phyloP scores from a whole-genome alignment of 805 yeast genomes.

The Nakazawaea holstii region DNA sequence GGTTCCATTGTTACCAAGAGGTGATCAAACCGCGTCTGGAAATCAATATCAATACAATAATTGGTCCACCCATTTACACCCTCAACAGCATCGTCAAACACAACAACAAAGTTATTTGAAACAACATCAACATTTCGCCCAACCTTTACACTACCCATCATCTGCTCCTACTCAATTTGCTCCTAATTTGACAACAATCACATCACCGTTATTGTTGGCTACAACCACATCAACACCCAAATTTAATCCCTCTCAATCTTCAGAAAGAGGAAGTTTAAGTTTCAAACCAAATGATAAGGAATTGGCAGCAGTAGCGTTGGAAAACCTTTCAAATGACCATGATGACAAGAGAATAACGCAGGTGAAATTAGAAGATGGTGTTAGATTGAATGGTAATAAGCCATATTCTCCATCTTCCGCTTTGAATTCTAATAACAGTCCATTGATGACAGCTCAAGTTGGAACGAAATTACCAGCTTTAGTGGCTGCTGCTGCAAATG shows the following conservation, averaged over 20 bases:
- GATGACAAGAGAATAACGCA: constrained; percentile 24
- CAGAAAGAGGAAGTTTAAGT: constrained; percentile 22
- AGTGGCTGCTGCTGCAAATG: constrained; percentile 11
- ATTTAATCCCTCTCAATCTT: constrained; percentile 33
- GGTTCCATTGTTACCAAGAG: constrained; percentile 36
- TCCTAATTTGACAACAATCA: constrained; percentile 55
- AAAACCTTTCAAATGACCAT: constrained; percentile 27
- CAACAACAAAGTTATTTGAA: constrained; percentile 14
- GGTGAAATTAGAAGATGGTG: constrained; percentile 23
- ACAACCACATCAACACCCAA: constrained; percentile 35
- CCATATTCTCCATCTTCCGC: constrained; percentile 28
- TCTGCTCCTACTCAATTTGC: constrained; percentile 71
- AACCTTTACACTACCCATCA: constrained; percentile 59
- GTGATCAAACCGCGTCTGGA: constrained; percentile 15
- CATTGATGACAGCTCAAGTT: constrained; percentile 14
- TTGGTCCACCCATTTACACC: constrained; percentile 11
- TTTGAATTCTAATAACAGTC: constrained; percentile 20
- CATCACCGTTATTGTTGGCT: constrained; percentile 58
- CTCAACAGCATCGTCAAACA: constrained; percentile 9
- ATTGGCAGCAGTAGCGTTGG: constrained; percentile 32
- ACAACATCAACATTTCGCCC: constrained; percentile 28
- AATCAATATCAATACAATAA: constrained; percentile 16
- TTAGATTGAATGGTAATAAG: constrained; percentile 11
- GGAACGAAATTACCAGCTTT: constrained; percentile 18
- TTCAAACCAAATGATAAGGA: constrained; percentile 12